These are phyloP conservation scores for Eutrema yunnanense DNA, from an alignment of 345 rosid genomes.

Conservation along the genomic window DNA sequence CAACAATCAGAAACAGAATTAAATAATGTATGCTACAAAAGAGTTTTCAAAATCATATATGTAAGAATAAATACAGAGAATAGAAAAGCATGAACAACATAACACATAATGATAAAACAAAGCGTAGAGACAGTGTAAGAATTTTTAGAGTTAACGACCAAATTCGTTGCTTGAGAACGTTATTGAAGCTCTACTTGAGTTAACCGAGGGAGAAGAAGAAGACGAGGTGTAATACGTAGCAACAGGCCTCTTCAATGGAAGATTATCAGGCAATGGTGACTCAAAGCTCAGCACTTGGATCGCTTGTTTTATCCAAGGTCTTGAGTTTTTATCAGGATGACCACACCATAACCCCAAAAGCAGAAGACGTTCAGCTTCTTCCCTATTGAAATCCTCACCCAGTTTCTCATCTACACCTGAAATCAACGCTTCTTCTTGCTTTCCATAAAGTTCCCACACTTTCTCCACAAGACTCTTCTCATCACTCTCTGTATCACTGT, in stretches of 20 bases:
- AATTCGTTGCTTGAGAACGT: slow-evolving; percentile 18
- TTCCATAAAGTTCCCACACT: slow-evolving; percentile 40
- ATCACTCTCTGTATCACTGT: not conserved
- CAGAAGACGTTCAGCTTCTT: slow-evolving; percentile 21
- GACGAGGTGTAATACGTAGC: slow-evolving; percentile 27
- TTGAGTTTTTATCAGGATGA: slow-evolving; percentile 28
- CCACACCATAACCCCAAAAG: slow-evolving; percentile 31
- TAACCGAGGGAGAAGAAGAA: slow-evolving; percentile 18
- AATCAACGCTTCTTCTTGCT: not conserved
- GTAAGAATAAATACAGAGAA: not conserved
- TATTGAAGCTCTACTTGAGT: slow-evolving; percentile 25
- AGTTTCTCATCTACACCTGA: slow-evolving; percentile 24
- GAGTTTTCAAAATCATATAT: too few species aligned
- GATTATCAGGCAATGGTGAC: slow-evolving; percentile 30
- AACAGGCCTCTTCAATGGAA: slow-evolving; percentile 41
- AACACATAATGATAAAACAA: not conserved
- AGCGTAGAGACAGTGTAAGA: not conserved
- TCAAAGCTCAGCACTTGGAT: slow-evolving; percentile 43
- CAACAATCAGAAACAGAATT: too few species aligned
- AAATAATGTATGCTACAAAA: too few species aligned
- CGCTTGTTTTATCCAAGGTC: slow-evolving; percentile 43
- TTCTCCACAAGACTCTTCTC: slow-evolving; percentile 34
- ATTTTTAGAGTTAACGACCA: slow-evolving; percentile 24
- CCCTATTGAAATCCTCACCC: slow-evolving; percentile 1
- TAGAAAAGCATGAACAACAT: not conserved